Base-by-base conservation (phyloP, 2,329 filamentous ascomycete species). In the Xylaria multiplex region DNA sequence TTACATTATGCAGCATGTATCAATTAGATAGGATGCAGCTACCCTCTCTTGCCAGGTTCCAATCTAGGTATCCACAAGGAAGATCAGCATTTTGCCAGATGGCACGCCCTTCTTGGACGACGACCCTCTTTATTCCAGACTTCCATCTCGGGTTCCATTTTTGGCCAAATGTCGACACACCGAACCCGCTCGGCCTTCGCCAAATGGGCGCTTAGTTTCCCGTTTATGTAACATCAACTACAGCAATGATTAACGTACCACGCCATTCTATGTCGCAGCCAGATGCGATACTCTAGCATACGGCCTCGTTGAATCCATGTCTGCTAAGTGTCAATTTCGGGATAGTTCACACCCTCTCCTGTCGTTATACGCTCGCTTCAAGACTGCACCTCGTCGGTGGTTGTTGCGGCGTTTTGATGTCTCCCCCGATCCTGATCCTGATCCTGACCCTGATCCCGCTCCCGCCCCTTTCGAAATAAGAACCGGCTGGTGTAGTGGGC, bases 401-500 rank as follows among this genome's bases (percentile, higher is more conserved):
- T 77, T 75, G 45, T 77, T 76, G 64, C 74, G 77, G 62, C 79
- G 75, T 62, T 76, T 77, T 30, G 77, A 74, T 27, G 77, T 74
- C 52, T 74, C 72, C 43, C 80, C 77, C 40, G 9, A 35, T 35
- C 74, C 74, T 22, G 74, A 72, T 54, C 77, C 80, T 22, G 74
- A 72, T 53, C 77, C 80, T 24, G 54, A 16, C 40, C 55, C 64
- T 46, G 64, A 50, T 27, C 62, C 62, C 16, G 54, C 48, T 40
- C 54, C 64, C 27, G 55, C 72, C 46, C 77, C 80, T 68, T 81
- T 80, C 30, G 81, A 81, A 55, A 88, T 82, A 40, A 86, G 74
- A 16, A 88, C 77, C 8, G 86, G 86, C 66, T 85, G 82, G 71
- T 88, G 86, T 22, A 87, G 78, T 22, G 86, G 86, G 27, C 86